phyloP scores from a whole-genome alignment of 176 grass and related monocot species.

The Melocanna baccifera region DNA sequence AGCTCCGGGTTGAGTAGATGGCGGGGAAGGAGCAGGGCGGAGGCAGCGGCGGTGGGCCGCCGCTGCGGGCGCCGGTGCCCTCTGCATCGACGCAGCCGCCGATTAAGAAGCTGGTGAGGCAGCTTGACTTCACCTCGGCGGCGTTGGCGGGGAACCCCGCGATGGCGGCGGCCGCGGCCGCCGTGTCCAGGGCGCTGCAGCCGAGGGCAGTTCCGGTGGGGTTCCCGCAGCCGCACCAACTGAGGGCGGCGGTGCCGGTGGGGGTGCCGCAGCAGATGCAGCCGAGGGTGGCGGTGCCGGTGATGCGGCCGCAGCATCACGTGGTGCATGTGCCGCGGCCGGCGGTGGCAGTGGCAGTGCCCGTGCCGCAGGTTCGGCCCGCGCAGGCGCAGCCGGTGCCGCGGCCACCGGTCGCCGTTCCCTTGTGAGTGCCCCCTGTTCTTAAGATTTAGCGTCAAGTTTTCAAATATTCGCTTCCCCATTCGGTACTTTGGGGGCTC shows the following conservation, averaged over 20 bases:
- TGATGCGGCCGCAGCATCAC: slow-evolving; percentile 46
- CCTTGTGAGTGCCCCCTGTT: slow-evolving; percentile 42
- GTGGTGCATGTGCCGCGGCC: slow-evolving; percentile 26
- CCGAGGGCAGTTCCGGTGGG: slow-evolving; percentile 38
- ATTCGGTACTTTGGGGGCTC: slow-evolving; percentile 4
- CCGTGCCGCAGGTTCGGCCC: slow-evolving; percentile 38
- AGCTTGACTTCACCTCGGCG: slow-evolving; percentile 84
- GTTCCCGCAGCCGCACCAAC: slow-evolving; percentile 38
- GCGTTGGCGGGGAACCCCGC: slow-evolving; percentile 55
- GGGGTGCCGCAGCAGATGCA: slow-evolving; percentile 49
- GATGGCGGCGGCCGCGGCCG: slow-evolving; percentile 45
- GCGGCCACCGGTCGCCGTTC: slow-evolving; percentile 40
- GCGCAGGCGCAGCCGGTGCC: slow-evolving; percentile 23
- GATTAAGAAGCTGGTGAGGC: slow-evolving; percentile 73
- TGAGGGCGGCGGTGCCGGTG: slow-evolving; percentile 22
- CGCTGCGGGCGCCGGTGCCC: slow-evolving; percentile 37
- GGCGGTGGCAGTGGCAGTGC: slow-evolving; percentile 17
- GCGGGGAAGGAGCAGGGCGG: slow-evolving; percentile 64
- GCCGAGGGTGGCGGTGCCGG: slow-evolving; percentile 20
- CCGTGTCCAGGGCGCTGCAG: slow-evolving; percentile 52
- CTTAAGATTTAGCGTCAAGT: slow-evolving; percentile 4
- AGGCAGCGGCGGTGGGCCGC: slow-evolving; percentile 18
- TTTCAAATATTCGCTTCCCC: slow-evolving; percentile 13
- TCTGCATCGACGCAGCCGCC: slow-evolving; percentile 43
- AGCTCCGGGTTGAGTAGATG: slow-evolving; percentile 39